These are phyloP conservation scores for Lepidopterella palustris DNA, from an alignment of 495 filamentous ascomycete genomes.

Conservation along the genomic window DNA sequence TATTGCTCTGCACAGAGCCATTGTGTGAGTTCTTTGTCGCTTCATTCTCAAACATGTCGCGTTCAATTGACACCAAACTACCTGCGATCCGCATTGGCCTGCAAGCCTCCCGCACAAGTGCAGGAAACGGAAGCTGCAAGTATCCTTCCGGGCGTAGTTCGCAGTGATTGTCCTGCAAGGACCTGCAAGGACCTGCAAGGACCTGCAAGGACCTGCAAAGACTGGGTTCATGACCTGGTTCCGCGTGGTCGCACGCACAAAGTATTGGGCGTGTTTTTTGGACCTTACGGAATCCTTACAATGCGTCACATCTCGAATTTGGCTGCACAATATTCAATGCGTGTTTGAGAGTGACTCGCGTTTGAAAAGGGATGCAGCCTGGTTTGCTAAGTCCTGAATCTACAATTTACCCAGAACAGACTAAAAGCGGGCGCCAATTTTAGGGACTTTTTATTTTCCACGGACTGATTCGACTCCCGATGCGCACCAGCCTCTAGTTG, in stretches of 20 bases:
- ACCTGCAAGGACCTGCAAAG: no score
- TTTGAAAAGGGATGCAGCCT: slow-evolving; percentile 3
- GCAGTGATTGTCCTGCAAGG: slow-evolving; percentile 11
- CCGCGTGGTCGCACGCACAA: slow-evolving; percentile 2
- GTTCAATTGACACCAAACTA: neutral
- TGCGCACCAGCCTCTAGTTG: neutral
- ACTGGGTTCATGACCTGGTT: slow-evolving; percentile 6
- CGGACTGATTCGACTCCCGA: slow-evolving; percentile 4
- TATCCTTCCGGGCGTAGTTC: slow-evolving; percentile 7
- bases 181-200: no score
- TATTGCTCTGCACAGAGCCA: neutral
- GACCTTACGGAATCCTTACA: neutral
- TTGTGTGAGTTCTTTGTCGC: neutral
- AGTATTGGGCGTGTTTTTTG: no score
- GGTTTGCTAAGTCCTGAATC: slow-evolving; percentile 10
- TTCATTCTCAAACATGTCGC: slow-evolving; percentile 14
- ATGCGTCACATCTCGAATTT: neutral
- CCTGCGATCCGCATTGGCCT: slow-evolving; percentile 7
- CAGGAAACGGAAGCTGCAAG: slow-evolving; percentile 12
- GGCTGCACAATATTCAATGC: neutral
- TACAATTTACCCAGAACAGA: slow-evolving; percentile 13
- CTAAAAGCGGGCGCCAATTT: slow-evolving; percentile 12
- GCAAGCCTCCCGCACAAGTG: slow-evolving; percentile 19
- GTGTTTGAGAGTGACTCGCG: neutral
- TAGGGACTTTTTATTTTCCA: neutral